Conservation (phyloP, 2,329 filamentous ascomycete genomes). For the Clarireedia monteithiana region DNA sequence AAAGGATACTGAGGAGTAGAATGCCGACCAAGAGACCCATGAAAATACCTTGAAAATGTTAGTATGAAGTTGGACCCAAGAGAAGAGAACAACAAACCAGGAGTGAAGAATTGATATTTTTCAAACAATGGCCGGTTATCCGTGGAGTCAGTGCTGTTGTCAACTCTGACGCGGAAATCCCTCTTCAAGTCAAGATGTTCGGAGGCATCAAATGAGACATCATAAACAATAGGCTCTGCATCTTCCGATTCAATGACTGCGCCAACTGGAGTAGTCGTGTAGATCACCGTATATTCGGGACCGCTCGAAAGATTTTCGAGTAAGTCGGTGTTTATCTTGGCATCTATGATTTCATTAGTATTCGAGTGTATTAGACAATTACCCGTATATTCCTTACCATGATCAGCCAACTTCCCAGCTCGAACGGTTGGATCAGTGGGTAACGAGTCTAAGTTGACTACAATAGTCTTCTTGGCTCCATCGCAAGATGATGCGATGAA, state of each 20-base stretch:
- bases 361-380: too few species aligned
- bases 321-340: slow-evolving; percentile 16
- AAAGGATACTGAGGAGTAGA: slow-evolving; percentile 68
- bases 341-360: slow-evolving; percentile 18
- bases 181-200: slow-evolving; percentile 71
- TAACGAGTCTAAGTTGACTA: background rate
- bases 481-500: slow-evolving; percentile 44
- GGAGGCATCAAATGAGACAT: slow-evolving; percentile 53
- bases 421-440: slow-evolving; percentile 24
- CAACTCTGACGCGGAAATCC: slow-evolving; percentile 27
- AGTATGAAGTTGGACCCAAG: background rate
- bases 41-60: slow-evolving; percentile 60
- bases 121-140: slow-evolving; percentile 63
- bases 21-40: slow-evolving; percentile 70
- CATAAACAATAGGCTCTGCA: slow-evolving; percentile 39
- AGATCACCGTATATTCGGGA: slow-evolving; percentile 64
- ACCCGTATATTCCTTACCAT: slow-evolving; percentile 33
- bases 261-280: slow-evolving; percentile 52
- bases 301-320: slow-evolving; percentile 30
- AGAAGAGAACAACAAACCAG: slow-evolving; percentile 49
- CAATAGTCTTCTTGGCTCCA: slow-evolving; percentile 20
- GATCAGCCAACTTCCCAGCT: slow-evolving; percentile 39
- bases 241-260: background rate
- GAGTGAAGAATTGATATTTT: slow-evolving; percentile 90
- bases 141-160: slow-evolving; percentile 36